Evolutionary conservation across 345 rosid genomes (phyloP), one percentile per base, ranked within the genome.

Genomic region (Raphanus raphanistrum): DNA sequence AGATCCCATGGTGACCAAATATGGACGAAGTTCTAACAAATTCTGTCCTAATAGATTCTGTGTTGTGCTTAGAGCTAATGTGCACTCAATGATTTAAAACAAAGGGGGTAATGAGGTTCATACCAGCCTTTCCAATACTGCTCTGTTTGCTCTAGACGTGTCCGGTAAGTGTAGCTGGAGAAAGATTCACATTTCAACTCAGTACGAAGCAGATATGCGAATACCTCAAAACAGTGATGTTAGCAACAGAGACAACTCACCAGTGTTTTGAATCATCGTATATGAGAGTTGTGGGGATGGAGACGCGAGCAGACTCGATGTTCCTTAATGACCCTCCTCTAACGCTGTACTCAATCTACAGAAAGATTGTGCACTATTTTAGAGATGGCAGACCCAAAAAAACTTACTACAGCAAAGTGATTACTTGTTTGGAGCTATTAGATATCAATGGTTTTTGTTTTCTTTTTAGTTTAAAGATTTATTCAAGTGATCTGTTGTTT

Each of bases 91-190:
- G 65, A 16, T 32, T 35, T 38, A 38, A 75, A 33, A 45, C 9
- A 43, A 71, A 21, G 64, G 21, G 35, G 48, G 58, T 28, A 26
- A 7, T 41, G 64, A 80, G 8, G 7, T 16, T 72, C 75, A 79
- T 89, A 95, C 97, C 99, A 92, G 84, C 90, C 92, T 87, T 84
- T 92, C 99, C 99, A 95, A 79, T 92, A 91, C 83, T 95, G 88
- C 73, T 95, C 99, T 64, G 98, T 92, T 85, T 88, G 90, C 79
- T 81, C 92, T 48, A 95, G 73, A 38, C 73, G 84, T 58, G 99
- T 79, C 66, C 97, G 87, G 74, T 90, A 83, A 60, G 89, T 86
- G 66, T 87, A 95, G 84, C 99, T 95, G 84, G 82, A 83, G 1
- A 59, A 58, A 29, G 10, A 0, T 48, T 71, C 67, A 65, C 41